Evolutionary conservation across 306 rosid genomes (phyloP).

Genomic region (Castanea mollissima): DNA sequence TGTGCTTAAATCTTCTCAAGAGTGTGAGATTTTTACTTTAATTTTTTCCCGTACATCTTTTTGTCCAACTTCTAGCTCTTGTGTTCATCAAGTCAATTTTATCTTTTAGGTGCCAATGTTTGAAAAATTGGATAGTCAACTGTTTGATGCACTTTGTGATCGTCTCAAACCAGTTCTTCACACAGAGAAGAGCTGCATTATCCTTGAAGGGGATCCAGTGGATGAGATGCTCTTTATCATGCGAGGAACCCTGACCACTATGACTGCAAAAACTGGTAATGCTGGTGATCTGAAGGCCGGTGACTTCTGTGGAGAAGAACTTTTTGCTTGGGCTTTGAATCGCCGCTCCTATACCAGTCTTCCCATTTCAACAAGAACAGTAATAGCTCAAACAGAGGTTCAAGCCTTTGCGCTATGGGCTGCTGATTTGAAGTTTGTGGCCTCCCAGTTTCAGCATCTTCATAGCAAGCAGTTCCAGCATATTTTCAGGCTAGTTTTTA

Average conservation of each 20-base stretch:
- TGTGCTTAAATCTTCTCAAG: constrained; percentile 61
- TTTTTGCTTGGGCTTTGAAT: constrained; percentile 87
- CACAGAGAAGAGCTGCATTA: constrained; percentile 54
- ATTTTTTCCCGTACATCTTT: not conserved
- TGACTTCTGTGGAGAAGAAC: constrained; percentile 95
- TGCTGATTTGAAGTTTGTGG: constrained; percentile 64
- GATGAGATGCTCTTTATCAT: constrained; percentile 86
- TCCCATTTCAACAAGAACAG: constrained; percentile 76
- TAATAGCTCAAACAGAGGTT: constrained; percentile 64
- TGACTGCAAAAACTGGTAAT: constrained; percentile 41
- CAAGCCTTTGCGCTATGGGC: constrained; percentile 83
- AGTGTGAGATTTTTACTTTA: constrained; percentile 41
- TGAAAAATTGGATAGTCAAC: constrained; percentile 57
- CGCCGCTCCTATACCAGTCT: constrained; percentile 50
- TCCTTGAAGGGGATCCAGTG: constrained; percentile 86
- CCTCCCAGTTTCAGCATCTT: constrained; percentile 67
- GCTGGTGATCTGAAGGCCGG: constrained; percentile 48
- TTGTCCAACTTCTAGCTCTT: not conserved
- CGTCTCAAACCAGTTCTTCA: constrained; percentile 69
- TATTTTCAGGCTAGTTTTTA: constrained; percentile 60
- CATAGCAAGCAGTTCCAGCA: constrained; percentile 61
- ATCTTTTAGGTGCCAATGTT: constrained; percentile 67
- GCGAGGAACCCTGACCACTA: constrained; percentile 58
- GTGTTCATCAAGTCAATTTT: not conserved
- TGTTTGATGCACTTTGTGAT: constrained; percentile 72